These are phyloP conservation scores for Celoporthe dispersa DNA, from an alignment of 2,329 filamentous ascomycete species.

Conservation along the genomic window DNA sequence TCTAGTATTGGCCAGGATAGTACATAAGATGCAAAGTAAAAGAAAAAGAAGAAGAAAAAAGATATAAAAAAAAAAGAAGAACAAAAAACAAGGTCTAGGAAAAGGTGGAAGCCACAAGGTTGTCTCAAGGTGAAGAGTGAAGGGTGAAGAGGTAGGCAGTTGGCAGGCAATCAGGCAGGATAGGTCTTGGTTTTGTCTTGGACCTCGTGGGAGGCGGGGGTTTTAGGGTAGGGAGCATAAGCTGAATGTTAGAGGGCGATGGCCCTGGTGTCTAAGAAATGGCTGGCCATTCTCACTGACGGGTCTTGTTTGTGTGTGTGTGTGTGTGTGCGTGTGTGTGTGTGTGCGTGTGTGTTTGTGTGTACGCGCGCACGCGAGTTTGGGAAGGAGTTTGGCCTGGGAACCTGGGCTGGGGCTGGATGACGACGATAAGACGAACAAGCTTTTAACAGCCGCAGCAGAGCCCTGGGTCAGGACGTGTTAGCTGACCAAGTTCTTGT, in stretches of 20 bases:
- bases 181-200: background rate
- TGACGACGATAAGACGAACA: background rate
- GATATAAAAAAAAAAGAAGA: too few relatives aligned
- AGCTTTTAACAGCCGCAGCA: conserved; percentile 2
- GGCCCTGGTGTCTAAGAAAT: background rate
- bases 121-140: background rate
- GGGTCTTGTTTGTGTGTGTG: background rate
- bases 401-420: background rate
- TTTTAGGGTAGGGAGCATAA: background rate
- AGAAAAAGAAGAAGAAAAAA: background rate
- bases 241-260: background rate
- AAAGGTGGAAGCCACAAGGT: background rate
- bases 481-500: conserved; percentile 1
- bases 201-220: background rate
- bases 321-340: background rate
- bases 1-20: background rate
- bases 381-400: background rate
- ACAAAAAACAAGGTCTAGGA: too few relatives aligned
- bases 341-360: background rate
- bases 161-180: background rate
- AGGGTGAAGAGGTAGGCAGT: background rate
- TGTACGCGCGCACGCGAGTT: background rate
- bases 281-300: conserved; percentile 7
- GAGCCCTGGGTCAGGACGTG: background rate
- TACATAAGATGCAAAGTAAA: background rate